Conservation (phyloP, 345 rosid genomes). For the Cochlearia excelsa region DNA sequence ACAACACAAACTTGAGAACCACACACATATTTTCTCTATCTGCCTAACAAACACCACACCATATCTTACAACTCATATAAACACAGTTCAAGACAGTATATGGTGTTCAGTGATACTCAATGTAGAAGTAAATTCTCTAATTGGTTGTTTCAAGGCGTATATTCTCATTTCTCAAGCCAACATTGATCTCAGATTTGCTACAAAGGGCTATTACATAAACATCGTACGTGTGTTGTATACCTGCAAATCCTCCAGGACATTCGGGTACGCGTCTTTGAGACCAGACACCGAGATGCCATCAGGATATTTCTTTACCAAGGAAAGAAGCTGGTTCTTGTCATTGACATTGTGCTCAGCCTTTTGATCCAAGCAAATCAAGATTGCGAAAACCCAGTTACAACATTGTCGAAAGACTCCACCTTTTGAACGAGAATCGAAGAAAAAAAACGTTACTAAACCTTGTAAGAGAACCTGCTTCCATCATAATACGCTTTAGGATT, state of each 20-base stretch:
- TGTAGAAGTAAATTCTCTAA: no score
- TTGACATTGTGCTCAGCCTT: no score
- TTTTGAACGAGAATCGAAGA: no score
- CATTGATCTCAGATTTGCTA: not conserved
- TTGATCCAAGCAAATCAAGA: no score
- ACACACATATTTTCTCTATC: not conserved
- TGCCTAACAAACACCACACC: not conserved
- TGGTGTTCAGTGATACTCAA: not conserved
- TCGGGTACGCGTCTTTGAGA: no score
- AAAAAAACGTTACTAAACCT: slow-evolving; percentile 41
- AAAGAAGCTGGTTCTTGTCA: no score
- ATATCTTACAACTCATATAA: no score
- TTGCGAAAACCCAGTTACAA: no score
- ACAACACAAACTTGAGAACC: not conserved
- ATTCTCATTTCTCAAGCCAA: not conserved
- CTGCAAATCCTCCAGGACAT: slow-evolving; percentile 50
- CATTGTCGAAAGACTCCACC: no score
- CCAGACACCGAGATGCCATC: no score
- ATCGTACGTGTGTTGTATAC: slow-evolving; percentile 32
- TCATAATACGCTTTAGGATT: slow-evolving; percentile 74
- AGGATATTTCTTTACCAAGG: no score
- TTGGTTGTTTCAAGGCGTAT: not conserved
- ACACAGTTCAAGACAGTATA: not conserved
- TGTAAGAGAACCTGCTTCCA: slow-evolving; percentile 79
- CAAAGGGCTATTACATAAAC: not conserved